phyloP scores from a whole-genome alignment of 768 basidiomycete genomes.

The Suillus plorans region DNA sequence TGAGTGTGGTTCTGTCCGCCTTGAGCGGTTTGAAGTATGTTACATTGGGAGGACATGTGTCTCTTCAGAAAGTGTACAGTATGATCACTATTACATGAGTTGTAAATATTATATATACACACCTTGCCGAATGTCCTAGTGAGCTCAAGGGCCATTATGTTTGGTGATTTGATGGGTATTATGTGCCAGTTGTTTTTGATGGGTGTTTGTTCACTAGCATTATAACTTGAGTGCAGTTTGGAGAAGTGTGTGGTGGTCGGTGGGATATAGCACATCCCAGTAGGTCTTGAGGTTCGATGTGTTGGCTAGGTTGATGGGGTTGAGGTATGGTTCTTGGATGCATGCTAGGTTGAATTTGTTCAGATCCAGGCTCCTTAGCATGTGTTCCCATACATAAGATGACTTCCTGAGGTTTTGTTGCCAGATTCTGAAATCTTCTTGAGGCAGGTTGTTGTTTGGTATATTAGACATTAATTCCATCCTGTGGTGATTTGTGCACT shows the following conservation, averaged over 20 bases:
- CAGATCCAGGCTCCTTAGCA: not conserved
- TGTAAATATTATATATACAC: too few species aligned
- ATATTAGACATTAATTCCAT: too few species aligned
- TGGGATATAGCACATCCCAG: not conserved
- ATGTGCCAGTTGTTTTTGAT: too few species aligned
- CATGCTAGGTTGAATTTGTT: not conserved
- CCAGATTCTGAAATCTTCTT: not conserved
- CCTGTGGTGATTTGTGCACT: too few species aligned
- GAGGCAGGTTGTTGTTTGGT: too few species aligned
- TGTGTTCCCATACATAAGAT: not conserved
- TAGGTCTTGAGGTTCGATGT: accelerated
- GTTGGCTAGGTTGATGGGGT: not conserved
- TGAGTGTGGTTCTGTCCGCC: not conserved
- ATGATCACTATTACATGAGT: too few species aligned
- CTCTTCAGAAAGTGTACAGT: too few species aligned
- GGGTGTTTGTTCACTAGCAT: too few species aligned
- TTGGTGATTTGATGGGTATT: too few species aligned
- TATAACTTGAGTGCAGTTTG: not conserved
- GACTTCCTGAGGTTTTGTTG: not conserved
- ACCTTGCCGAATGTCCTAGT: too few species aligned
- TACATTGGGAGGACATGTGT: too few species aligned
- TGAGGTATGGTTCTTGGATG: not conserved
- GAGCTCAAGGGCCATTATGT: too few species aligned
- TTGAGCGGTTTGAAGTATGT: not conserved
- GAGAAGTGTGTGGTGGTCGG: not conserved